Evolutionary conservation across 2,329 filamentous ascomycete genomes (phyloP).

Genomic region (Bipolaris oryzae): DNA sequence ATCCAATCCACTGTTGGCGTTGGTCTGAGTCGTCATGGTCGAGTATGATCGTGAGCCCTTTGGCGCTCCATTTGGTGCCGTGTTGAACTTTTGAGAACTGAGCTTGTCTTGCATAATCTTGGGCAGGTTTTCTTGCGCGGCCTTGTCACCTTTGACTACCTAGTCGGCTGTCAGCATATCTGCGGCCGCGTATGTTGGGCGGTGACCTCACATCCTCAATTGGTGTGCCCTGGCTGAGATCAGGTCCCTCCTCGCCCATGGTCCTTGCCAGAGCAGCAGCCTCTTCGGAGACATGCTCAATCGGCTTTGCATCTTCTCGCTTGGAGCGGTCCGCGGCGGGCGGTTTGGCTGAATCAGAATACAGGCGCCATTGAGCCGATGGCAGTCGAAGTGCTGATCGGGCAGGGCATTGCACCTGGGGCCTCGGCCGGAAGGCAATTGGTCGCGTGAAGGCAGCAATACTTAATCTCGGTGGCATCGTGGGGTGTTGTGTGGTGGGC

Average conservation of each 20-base stretch:
- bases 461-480: conserved; percentile 49
- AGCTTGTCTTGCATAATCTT: conserved; percentile 69
- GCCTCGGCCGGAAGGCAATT: conserved; percentile 42
- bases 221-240: conserved; percentile 69
- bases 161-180: conserved; percentile 42
- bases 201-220: conserved; percentile 63
- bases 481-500: conserved; percentile 24
- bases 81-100: conserved; percentile 52
- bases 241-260: conserved; percentile 63
- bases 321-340: conserved; percentile 40
- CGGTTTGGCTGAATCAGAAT: conserved; percentile 41
- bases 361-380: conserved; percentile 39
- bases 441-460: conserved; percentile 38
- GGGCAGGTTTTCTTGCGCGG: conserved; percentile 66
- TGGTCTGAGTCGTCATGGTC: conserved; percentile 50
- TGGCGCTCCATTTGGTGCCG: conserved; percentile 45
- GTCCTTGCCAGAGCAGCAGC: conserved; percentile 65
- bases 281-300: conserved; percentile 69
- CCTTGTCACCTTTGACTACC: conserved; percentile 68
- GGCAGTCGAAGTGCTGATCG: conserved; percentile 28
- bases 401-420: conserved; percentile 37
- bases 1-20: conserved; percentile 24
- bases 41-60: conserved; percentile 62
- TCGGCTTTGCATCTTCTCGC: conserved; percentile 41
- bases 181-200: background rate